These are phyloP conservation scores for Bryoerythrophyllum caledonicum DNA, from an alignment of 225 moss, liverwort and hornwort genomes.

Conservation along the genomic window DNA sequence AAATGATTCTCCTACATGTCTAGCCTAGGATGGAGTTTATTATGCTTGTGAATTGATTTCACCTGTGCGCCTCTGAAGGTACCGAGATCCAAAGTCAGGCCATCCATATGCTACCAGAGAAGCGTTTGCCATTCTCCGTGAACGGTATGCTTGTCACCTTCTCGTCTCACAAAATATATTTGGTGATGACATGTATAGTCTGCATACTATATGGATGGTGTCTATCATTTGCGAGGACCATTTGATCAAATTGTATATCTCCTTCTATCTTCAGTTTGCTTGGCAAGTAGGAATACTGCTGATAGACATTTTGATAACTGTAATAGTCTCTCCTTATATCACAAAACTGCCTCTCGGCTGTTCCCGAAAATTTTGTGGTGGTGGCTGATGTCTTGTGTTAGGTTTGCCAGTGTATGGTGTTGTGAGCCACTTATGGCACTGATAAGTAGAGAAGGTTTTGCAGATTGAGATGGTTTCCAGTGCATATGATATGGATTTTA, in stretches of 20 bases:
- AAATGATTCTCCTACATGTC: neutral
- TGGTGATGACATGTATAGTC: slow-evolving; percentile 10
- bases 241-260: slow-evolving; percentile 33
- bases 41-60: neutral
- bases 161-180: neutral
- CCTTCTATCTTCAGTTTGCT: slow-evolving; percentile 6
- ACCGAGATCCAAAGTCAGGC: slow-evolving; percentile 90
- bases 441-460: neutral
- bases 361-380: neutral
- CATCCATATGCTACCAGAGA: slow-evolving; percentile 94
- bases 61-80: slow-evolving; percentile 41
- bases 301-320: slow-evolving; percentile 22
- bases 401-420: neutral
- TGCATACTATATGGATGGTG: no score
- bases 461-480: neutral
- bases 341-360: neutral
- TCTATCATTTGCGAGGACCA: slow-evolving; percentile 5
- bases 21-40: neutral
- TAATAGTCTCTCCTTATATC: slow-evolving; percentile 22
- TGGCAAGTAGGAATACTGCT: slow-evolving; percentile 28
- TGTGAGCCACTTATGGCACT: neutral
- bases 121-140: slow-evolving; percentile 81
- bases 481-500: no score
- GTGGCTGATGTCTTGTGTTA: neutral
- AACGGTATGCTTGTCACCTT: slow-evolving; percentile 43